A percentile compares a stretch with the other conserved stretches of the same genome.
Conservation (phyloP, 1,284 basidiomycete genomes). For the Trichosporon sp. region DNA sequence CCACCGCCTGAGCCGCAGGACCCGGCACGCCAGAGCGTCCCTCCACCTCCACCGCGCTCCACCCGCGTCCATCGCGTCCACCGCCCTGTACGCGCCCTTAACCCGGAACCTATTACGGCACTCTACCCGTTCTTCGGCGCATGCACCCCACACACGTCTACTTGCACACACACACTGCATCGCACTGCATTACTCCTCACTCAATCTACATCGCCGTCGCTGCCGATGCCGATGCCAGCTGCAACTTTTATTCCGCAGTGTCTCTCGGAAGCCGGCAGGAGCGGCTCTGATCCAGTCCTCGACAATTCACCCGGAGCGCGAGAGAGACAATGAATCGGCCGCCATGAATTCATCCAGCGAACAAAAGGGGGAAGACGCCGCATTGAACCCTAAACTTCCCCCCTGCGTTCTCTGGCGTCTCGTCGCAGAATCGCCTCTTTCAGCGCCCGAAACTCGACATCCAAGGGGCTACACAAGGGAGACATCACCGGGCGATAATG, state of each 20-base stretch:
- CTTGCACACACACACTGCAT: neutral
- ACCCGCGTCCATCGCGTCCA: neutral
- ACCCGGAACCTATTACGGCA: conserved; percentile 5
- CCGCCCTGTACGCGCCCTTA: neutral
- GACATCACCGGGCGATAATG: neutral
- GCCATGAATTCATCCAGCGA: conserved; percentile 3
- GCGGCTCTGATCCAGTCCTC: neutral
- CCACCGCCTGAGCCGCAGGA: neutral
- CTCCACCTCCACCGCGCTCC: neutral
- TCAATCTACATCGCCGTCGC: neutral
- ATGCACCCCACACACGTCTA: neutral
- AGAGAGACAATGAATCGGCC: neutral
- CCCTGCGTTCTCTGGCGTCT: neutral
- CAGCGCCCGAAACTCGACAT: neutral
- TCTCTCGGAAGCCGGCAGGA: neutral
- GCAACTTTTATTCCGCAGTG: neutral
- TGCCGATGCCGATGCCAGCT: neutral
- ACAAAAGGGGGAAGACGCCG: neutral
- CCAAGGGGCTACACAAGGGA: neutral
- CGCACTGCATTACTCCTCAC: neutral
- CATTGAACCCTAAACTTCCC: neutral
- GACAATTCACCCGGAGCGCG: neutral
- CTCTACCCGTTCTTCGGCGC: neutral
- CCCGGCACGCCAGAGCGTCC: neutral
- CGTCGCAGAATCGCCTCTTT: conserved; percentile 1